phyloP scores from a whole-genome alignment of 805 yeast species.

The Yarrowia sp. region DNA sequence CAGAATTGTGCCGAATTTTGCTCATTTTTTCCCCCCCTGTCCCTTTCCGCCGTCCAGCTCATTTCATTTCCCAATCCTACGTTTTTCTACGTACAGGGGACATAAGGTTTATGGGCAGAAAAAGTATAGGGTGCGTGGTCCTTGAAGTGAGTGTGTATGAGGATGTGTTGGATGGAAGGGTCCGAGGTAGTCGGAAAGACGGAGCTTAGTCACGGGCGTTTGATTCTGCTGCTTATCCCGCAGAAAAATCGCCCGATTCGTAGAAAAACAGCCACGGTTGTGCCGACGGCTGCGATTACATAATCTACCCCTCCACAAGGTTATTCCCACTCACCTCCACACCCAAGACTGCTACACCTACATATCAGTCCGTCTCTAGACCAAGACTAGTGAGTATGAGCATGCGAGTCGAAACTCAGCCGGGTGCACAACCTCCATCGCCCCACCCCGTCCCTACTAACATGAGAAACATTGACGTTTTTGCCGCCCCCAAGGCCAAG shows the following conservation, averaged over 20 bases:
- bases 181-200: too few relatives aligned
- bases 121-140: not conserved
- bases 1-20: not conserved
- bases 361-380: not conserved
- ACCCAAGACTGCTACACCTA: not conserved
- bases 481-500: constrained; percentile 17
- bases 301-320: too few relatives aligned
- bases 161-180: too few relatives aligned
- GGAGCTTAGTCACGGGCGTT: too few relatives aligned
- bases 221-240: too few relatives aligned
- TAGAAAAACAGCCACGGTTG: too few relatives aligned
- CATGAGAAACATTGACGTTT: constrained; percentile 20
- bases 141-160: too few relatives aligned
- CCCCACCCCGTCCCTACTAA: not conserved
- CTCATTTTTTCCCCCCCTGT: not conserved
- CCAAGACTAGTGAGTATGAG: constrained; percentile 1
- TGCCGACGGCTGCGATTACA: too few relatives aligned
- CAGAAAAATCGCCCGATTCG: too few relatives aligned
- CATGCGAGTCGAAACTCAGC: too few relatives aligned
- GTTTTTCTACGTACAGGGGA: not conserved
- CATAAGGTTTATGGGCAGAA: constrained; percentile 1
- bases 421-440: not conserved
- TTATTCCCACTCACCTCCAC: not conserved
- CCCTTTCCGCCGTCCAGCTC: not conserved
- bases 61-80: not conserved